phyloP scores from a whole-genome alignment of 2,329 filamentous ascomycete species.

The Fusarium sulawesiense region DNA sequence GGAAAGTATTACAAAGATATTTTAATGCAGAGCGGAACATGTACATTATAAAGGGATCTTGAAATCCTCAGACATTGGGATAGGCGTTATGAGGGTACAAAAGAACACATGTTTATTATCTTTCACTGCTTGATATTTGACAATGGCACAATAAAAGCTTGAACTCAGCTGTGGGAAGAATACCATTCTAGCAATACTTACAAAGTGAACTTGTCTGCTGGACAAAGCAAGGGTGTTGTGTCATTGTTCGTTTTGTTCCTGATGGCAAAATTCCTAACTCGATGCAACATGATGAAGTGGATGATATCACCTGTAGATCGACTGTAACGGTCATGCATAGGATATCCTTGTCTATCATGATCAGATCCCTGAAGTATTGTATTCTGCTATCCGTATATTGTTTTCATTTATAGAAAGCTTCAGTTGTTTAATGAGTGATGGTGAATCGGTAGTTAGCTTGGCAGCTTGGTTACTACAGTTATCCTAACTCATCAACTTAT shows the following conservation, averaged over 20 bases:
- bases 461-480: background rate
- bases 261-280: background rate
- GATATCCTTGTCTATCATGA: background rate
- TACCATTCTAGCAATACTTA: background rate
- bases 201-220: background rate
- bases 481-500: background rate
- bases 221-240: background rate
- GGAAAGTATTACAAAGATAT: slow-evolving; percentile 67
- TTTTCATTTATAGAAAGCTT: background rate
- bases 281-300: background rate
- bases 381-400: background rate
- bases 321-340: background rate
- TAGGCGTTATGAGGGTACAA: slow-evolving; percentile 14
- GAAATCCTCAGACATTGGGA: background rate
- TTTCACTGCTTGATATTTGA: background rate
- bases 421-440: background rate
- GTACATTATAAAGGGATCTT: slow-evolving; percentile 11
- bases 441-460: background rate
- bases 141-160: background rate
- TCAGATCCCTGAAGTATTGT: background rate
- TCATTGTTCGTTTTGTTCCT: background rate
- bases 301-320: background rate
- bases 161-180: background rate
- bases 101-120: slow-evolving; percentile 4
- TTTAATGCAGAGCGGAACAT: slow-evolving; percentile 38